phyloP scores from a whole-genome alignment of 78 protist genomes.

The Isochrysis galbana region DNA sequence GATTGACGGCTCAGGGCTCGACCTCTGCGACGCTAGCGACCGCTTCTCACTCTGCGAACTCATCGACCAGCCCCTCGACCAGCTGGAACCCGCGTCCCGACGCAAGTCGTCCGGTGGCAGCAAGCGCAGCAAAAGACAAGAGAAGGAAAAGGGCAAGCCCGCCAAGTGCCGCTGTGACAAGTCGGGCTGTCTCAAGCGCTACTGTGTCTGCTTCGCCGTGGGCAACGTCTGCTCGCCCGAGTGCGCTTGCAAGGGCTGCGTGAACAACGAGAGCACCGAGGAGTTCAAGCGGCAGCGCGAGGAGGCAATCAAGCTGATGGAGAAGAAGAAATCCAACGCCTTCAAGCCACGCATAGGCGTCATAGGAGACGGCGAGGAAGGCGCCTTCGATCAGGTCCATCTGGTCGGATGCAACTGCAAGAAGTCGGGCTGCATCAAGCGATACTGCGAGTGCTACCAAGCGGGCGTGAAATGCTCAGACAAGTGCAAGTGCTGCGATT shows the following conservation, averaged over 20 bases:
- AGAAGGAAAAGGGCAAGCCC: not conserved
- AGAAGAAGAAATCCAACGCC: not conserved
- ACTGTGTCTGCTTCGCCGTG: constrained; percentile 46
- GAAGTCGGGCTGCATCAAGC: constrained; percentile 7
- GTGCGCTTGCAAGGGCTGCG: constrained; percentile 29
- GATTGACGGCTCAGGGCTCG: no score
- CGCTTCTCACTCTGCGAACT: not conserved
- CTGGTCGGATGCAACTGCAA: not conserved
- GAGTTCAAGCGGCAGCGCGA: not conserved
- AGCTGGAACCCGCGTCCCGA: not conserved
- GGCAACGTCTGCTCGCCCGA: constrained; percentile 10
- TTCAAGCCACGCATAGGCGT: not conserved
- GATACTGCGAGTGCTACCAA: constrained; percentile 39
- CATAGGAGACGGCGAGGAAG: not conserved
- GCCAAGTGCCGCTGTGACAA: not conserved
- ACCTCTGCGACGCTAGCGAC: no score
- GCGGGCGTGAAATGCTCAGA: not conserved
- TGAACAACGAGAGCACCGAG: not conserved
- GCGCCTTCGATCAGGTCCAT: not conserved
- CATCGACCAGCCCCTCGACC: not conserved
- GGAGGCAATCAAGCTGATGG: not conserved
- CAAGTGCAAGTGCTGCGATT: not conserved
- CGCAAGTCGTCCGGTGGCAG: not conserved
- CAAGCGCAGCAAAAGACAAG: not conserved
- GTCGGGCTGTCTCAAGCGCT: constrained; percentile 42